phyloP scores from a whole-genome alignment of 1,139 yeast genomes.

The Sugiyamaella paludigena region DNA sequence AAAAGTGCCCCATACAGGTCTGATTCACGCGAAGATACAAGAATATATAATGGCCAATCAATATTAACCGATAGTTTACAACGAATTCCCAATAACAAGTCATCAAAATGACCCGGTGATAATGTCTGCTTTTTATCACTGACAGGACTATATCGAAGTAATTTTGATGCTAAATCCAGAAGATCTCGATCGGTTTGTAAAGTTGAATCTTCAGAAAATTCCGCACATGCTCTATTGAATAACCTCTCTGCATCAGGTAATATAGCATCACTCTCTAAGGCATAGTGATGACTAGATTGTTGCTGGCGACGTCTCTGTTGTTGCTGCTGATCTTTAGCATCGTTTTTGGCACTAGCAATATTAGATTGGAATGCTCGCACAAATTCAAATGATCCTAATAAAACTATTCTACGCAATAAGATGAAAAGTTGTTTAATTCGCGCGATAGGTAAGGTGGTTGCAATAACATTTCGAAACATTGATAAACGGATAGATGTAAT shows the following conservation, averaged over 20 bases:
- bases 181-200: constrained; percentile 11
- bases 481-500: constrained; percentile 20
- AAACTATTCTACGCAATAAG: constrained; percentile 23
- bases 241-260: neutral
- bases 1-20: constrained; percentile 24
- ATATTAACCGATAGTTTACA: constrained; percentile 19
- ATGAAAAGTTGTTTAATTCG: constrained; percentile 19
- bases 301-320: too few relatives aligned
- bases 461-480: constrained; percentile 24
- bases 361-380: constrained; percentile 15
- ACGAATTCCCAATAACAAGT: constrained; percentile 20
- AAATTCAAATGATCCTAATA: constrained; percentile 28
- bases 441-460: constrained; percentile 19
- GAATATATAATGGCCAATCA: constrained; percentile 27
- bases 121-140: constrained; percentile 15
- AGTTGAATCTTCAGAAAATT: constrained; percentile 16
- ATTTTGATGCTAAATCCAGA: constrained; percentile 10
- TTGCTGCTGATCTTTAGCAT: neutral
- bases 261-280: constrained; percentile 1
- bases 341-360: neutral
- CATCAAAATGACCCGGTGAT: constrained; percentile 23
- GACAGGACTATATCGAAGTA: constrained; percentile 9
- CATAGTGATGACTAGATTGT: neutral
- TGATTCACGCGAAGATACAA: constrained; percentile 19
- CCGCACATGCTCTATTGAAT: constrained; percentile 13